These are phyloP conservation scores for Lepiota venenata DNA, from an alignment of 768 basidiomycete species.

Conservation along the genomic window DNA sequence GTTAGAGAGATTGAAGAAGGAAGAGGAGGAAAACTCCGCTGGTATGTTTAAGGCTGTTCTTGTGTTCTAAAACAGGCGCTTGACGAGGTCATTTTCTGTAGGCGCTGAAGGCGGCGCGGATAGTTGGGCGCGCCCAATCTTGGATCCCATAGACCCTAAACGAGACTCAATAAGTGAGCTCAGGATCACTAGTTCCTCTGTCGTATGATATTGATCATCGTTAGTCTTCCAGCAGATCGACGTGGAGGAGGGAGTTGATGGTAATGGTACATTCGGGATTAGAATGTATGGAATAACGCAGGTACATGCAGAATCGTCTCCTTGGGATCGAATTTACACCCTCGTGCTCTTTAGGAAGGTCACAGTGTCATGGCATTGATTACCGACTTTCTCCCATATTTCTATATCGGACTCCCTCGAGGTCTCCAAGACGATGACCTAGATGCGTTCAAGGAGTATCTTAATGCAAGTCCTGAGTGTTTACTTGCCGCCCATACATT, in stretches of 20 bases:
- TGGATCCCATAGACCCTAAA: constrained; percentile 53
- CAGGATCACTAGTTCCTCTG: background rate
- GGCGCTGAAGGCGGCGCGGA: constrained; percentile 78
- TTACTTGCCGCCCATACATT: background rate
- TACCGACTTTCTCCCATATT: constrained; percentile 85
- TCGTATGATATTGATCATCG: background rate
- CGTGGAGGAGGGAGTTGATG: constrained; percentile 49
- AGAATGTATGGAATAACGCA: constrained; percentile 92
- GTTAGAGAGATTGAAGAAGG: constrained; percentile 57
- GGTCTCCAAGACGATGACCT: constrained; percentile 75
- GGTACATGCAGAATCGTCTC: constrained; percentile 34
- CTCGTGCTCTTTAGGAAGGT: constrained; percentile 50
- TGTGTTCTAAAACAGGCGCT: background rate
- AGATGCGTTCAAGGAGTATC: constrained; percentile 54
- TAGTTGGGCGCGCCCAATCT: constrained; percentile 64
- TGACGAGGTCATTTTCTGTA: constrained; percentile 19
- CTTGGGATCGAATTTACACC: background rate
- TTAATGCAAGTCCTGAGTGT: constrained; percentile 63
- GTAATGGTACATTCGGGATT: constrained; percentile 20
- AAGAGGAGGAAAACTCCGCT: constrained; percentile 34
- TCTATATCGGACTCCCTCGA: constrained; percentile 85
- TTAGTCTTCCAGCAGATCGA: constrained; percentile 97
- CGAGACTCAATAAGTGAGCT: constrained; percentile 65
- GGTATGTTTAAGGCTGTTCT: constrained; percentile 30
- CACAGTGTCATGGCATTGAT: constrained; percentile 88